These are phyloP conservation scores for Oehlia diaphana DNA, from an alignment of 192 early-diverging fungal species.

Conservation along the genomic window DNA sequence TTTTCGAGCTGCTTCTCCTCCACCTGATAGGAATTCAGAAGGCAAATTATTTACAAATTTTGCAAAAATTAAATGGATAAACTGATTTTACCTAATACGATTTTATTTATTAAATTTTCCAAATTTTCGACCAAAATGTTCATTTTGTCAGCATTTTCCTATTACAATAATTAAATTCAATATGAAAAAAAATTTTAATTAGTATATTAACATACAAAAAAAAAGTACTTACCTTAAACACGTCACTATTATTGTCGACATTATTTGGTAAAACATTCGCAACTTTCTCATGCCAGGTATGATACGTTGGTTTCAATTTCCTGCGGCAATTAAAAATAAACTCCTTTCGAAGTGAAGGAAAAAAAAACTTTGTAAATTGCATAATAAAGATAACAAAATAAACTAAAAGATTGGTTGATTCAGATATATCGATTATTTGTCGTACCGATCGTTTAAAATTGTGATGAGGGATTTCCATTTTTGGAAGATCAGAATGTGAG, in stretches of 20 bases:
- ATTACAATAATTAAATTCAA: conserved; percentile 7
- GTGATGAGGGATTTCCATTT: neutral
- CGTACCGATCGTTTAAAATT: neutral
- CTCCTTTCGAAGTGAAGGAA: neutral
- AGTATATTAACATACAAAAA: neutral
- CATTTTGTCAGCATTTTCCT: conserved; percentile 80
- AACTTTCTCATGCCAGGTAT: conserved; percentile 48
- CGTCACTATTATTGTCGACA: conserved; percentile 63
- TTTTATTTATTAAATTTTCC: conserved; percentile 60
- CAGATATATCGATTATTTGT: too few species aligned
- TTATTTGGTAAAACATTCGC: conserved; percentile 67
- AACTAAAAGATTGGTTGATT: neutral
- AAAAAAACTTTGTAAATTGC: neutral
- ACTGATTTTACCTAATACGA: conserved; percentile 67
- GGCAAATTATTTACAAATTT: too few species aligned
- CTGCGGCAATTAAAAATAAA: neutral
- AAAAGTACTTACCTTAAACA: conserved; percentile 66
- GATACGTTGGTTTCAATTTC: conserved; percentile 20
- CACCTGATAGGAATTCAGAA: conserved; percentile 56
- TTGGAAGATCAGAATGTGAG: neutral
- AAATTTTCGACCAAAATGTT: conserved; percentile 65
- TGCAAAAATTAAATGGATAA: neutral
- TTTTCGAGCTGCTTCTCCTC: conserved; percentile 78
- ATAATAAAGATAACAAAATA: neutral
- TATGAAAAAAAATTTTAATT: neutral